phyloP scores from a whole-genome alignment of 2,329 filamentous ascomycete species.

The Penicillium sclerotigenum region DNA sequence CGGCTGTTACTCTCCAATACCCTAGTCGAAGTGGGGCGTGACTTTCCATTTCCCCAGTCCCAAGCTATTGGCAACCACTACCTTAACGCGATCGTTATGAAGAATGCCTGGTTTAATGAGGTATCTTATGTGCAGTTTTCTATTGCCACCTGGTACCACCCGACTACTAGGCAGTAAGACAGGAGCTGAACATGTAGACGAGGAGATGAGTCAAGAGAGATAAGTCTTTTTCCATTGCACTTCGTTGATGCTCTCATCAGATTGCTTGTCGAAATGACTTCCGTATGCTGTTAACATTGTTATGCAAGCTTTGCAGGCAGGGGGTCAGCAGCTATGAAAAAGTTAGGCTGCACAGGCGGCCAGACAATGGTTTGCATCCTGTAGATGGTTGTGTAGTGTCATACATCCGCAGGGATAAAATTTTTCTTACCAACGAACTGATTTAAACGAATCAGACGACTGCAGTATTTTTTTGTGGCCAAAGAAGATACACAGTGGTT shows the following conservation, averaged over 20 bases:
- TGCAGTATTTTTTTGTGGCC: background rate
- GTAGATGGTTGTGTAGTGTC: constrained; percentile 19
- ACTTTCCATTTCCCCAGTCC: background rate
- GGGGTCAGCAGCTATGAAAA: constrained; percentile 11
- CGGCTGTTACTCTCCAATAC: background rate
- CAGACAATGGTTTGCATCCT: constrained; percentile 16
- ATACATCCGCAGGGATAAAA: constrained; percentile 19
- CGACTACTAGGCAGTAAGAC: constrained; percentile 13
- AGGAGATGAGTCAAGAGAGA: constrained; percentile 3
- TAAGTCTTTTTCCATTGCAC: background rate
- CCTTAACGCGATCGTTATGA: background rate
- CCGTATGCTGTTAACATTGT: constrained; percentile 4
- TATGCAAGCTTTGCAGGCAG: constrained; percentile 2
- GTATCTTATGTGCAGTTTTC: constrained; percentile 3
- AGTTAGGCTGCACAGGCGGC: constrained; percentile 9
- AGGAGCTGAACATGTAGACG: constrained; percentile 1
- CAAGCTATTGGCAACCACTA: constrained; percentile 3
- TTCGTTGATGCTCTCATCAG: constrained; percentile 7
- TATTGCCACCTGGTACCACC: constrained; percentile 21
- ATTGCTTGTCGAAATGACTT: constrained; percentile 5
- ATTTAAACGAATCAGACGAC: constrained; percentile 14
- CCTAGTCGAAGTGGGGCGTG: background rate
- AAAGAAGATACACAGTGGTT: background rate
- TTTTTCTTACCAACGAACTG: constrained; percentile 7
- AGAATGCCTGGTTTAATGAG: background rate